Base-by-base conservation (phyloP, 2,329 filamentous ascomycete genomes). In the Stemphylium beticola region DNA sequence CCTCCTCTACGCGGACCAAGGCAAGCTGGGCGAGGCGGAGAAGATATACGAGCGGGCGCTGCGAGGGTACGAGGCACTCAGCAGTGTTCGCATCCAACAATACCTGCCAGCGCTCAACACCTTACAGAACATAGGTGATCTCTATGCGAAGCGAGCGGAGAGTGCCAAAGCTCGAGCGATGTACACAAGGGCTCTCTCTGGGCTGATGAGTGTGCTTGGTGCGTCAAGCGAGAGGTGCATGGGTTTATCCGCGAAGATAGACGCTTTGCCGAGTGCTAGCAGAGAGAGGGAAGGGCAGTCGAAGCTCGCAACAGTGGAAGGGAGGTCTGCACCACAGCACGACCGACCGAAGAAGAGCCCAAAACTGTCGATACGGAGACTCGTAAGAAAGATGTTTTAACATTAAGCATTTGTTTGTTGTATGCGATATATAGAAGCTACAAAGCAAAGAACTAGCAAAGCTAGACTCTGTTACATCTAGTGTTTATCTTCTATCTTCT, bases 51-150 rank as follows among this genome's bases (percentile, higher is more conserved):
- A n/a, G n/a, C n/a, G n/a, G n/a, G n/a, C n/a, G n/a, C n/a, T n/a
- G n/a, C n/a, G n/a, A n/a, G n/a, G n/a, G n/a, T n/a, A n/a, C n/a
- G n/a, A n/a, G n/a, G 59, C 62, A 62, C 48, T 32, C 29, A 34
- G 3, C 15, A 34, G 36, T 38, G 24, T 49, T 41, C 32, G 32
- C 32, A 12, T 34, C 10, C n/a, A 38, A 24, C 20, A 29, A 12
- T 56, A 56, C 31, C 22, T 29, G 15, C 53, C 41, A 43, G 53
- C 53, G 26, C 53, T 56, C 17, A 52, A 56, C 41, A 52, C 53
- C 24, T 37, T 47, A 34, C 3, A 49, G 48, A 49, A 44, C 36
- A 44, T 56, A 9, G 37, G 55, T 38, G 15, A 36, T 42, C 46
- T 58, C 29, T 58, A 54, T 39, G 20, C 15, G 22, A n/a, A 41